Percentiles rank a stretch among this genome's conserved stretches.
phyloP scores from a whole-genome alignment of 257 asterid species.

The Scutellaria barbata region DNA sequence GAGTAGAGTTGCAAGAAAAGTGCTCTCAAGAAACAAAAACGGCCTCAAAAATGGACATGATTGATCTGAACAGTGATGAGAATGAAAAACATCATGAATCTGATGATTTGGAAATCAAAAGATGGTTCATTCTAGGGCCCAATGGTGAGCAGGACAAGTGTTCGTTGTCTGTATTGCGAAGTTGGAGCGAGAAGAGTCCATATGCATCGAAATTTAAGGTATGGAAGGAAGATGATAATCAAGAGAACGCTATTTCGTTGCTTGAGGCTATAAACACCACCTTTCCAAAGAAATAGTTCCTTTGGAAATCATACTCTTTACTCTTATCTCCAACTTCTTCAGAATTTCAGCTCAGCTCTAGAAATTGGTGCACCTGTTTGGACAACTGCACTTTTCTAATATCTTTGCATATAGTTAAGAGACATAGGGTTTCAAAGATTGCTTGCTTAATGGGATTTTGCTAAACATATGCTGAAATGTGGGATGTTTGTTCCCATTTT shows the following conservation, averaged over 20 bases:
- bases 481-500: no score
- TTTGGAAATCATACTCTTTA: background rate
- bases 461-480: no score
- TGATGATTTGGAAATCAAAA: conserved; percentile 30
- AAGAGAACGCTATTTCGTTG: conserved; percentile 47
- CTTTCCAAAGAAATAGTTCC: conserved; percentile 29
- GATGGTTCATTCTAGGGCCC: conserved; percentile 43
- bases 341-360: no score
- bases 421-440: no score
- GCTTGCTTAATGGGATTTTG: no score
- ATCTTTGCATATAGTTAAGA: no score
- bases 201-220: conserved; percentile 45
- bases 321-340: no score
- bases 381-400: no score
- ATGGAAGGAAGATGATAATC: conserved; percentile 49
- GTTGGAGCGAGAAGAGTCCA: conserved; percentile 27
- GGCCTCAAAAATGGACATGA: background rate
- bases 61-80: conserved; percentile 36
- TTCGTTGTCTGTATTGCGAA: conserved; percentile 40
- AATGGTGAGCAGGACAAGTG: conserved; percentile 35
- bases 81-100: background rate
- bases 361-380: no score
- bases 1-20: no score
- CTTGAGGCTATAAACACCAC: conserved; percentile 39
- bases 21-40: background rate